Conservation (phyloP, 2,329 filamentous ascomycete genomes). For the Aspergillus hiratsukae region DNA sequence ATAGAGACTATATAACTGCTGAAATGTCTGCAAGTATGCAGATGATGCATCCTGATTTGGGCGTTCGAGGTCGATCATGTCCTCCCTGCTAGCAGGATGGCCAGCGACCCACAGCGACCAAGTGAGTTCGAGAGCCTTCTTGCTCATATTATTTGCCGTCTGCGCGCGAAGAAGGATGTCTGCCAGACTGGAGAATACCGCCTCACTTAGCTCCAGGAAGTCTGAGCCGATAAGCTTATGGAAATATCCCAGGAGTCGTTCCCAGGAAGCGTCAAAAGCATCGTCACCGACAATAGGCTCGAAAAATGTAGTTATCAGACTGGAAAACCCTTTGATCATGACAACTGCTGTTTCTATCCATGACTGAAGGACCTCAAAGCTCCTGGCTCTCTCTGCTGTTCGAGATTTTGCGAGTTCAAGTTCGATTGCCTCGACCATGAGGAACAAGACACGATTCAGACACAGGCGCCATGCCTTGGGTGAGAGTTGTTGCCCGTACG, state of each 20-base stretch:
- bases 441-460: conserved; percentile 74
- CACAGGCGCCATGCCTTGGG: conserved; percentile 79
- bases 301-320: conserved; percentile 71
- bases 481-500: conserved; percentile 75
- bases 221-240: conserved; percentile 59
- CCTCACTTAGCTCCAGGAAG: conserved; percentile 66
- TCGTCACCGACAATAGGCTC: conserved; percentile 63
- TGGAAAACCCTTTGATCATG: conserved; percentile 67
- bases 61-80: conserved; percentile 40
- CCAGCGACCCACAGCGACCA: conserved; percentile 68
- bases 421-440: conserved; percentile 68
- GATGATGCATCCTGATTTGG: conserved; percentile 79
- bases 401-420: conserved; percentile 35
- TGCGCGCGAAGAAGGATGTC: conserved; percentile 53
- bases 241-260: conserved; percentile 66
- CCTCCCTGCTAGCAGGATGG: conserved; percentile 50
- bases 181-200: conserved; percentile 63
- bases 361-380: conserved; percentile 41
- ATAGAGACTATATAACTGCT: conserved; percentile 74
- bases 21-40: conserved; percentile 73
- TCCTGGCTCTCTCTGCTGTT: conserved; percentile 12
- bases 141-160: conserved; percentile 39
- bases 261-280: conserved; percentile 70
- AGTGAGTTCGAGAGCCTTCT: conserved; percentile 53
- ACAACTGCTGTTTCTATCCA: conserved; percentile 74